Evolutionary conservation across 164 flowering plant genomes (phyloP).

Genomic region (Aristolochia fimbriata): DNA sequence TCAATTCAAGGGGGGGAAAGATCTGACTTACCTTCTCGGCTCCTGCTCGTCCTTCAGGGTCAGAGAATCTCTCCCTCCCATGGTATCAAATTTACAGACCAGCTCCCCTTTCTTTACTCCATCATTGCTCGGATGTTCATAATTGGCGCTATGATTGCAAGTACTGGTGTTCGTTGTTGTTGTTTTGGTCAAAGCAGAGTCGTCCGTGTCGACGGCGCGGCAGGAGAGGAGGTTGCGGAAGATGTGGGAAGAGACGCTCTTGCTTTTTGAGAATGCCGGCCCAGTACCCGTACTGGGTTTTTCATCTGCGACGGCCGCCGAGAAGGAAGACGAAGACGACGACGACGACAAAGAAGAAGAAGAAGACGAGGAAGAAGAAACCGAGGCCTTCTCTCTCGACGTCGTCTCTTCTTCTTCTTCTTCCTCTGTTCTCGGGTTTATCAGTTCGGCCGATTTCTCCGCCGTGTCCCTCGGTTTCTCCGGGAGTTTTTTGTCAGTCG

Average conservation of each 20-base stretch:
- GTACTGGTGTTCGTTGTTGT: neutral
- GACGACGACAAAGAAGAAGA: neutral
- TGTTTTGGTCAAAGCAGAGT: neutral
- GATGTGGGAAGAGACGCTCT: neutral
- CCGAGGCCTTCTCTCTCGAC: neutral
- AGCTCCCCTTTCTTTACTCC: neutral
- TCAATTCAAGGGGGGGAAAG: too few species aligned
- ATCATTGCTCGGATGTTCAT: neutral
- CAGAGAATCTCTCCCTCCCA: neutral
- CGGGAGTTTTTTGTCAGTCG: too few species aligned
- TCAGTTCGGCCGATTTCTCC: neutral
- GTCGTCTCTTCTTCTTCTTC: neutral
- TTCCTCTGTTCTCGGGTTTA: neutral
- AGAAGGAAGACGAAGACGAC: neutral
- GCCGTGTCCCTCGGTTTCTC: neutral
- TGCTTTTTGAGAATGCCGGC: neutral
- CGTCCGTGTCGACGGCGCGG: neutral
- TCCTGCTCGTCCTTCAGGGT: neutral
- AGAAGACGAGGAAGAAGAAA: neutral
- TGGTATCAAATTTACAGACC: neutral
- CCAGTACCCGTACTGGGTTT: too few species aligned
- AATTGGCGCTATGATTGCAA: too few species aligned
- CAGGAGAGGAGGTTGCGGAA: slow-evolving; percentile 1
- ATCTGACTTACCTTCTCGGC: neutral
- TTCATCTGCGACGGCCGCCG: too few species aligned